Percentiles rank a stretch among this genome's conserved stretches.
Conservation (phyloP, 2,329 filamentous ascomycete genomes). For the Byssochlamys sp. region DNA sequence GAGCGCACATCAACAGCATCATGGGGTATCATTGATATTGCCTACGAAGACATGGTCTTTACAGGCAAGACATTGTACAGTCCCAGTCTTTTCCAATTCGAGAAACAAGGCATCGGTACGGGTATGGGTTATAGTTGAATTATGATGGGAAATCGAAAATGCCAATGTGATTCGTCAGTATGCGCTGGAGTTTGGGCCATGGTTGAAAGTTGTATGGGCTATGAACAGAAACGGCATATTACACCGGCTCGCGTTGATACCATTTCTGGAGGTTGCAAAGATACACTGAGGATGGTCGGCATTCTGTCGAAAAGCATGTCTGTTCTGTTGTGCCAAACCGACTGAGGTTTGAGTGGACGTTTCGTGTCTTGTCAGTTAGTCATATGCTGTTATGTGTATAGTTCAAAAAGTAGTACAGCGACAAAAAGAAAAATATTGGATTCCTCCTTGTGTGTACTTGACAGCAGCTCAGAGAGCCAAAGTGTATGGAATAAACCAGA, state of each 20-base stretch:
- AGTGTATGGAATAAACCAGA: slow-evolving; percentile 6
- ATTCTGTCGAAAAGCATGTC: background rate
- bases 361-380: background rate
- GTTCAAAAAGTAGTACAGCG: background rate
- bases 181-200: background rate
- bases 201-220: background rate
- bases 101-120: background rate
- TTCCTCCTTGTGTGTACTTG: slow-evolving; percentile 3
- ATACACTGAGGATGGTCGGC: background rate
- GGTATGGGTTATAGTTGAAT: no score
- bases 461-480: slow-evolving; percentile 3
- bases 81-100: background rate
- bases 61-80: background rate
- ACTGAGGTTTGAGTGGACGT: background rate
- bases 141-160: background rate
- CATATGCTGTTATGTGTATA: background rate
- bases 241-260: no score
- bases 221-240: background rate
- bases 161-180: background rate
- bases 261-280: background rate
- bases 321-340: background rate
- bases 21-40: background rate
- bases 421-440: slow-evolving; percentile 4
- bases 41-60: background rate
- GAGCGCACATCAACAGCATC: background rate